Evolutionary conservation across 495 filamentous ascomycete genomes (phyloP).

Genomic region (Acidomyces sp.): DNA sequence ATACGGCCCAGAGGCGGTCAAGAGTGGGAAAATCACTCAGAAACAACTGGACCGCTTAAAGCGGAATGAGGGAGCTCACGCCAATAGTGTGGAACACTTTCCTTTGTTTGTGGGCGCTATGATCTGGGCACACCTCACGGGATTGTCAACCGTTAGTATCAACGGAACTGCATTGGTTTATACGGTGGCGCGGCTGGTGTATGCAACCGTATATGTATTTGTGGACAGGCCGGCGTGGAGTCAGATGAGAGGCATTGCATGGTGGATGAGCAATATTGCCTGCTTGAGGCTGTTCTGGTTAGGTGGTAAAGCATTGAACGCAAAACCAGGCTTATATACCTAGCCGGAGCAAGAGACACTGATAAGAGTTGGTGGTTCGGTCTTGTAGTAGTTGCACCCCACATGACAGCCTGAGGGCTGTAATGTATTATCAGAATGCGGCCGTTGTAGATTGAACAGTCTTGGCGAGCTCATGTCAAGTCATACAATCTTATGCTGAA

Average conservation of each 20-base stretch:
- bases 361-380: no score
- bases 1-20: constrained; percentile 35
- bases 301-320: constrained; percentile 17
- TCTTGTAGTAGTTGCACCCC: no score
- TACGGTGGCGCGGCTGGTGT: constrained; percentile 32
- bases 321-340: no score
- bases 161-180: constrained; percentile 36
- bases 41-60: constrained; percentile 34
- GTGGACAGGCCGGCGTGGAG: constrained; percentile 29
- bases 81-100: constrained; percentile 38
- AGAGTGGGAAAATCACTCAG: constrained; percentile 37
- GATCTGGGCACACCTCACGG: constrained; percentile 20
- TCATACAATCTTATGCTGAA: no score
- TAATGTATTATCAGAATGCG: no score
- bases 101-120: constrained; percentile 31
- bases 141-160: constrained; percentile 29
- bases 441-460: no score
- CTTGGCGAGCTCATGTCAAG: no score
- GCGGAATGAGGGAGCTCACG: constrained; percentile 36
- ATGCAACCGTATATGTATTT: constrained; percentile 31
- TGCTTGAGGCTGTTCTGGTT: constrained; percentile 26
- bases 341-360: no score
- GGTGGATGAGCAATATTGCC: constrained; percentile 38
- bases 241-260: constrained; percentile 32
- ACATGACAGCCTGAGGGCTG: no score